These are phyloP conservation scores for Epichloe festucae DNA, from an alignment of 2,329 filamentous ascomycete genomes.

Conservation along the genomic window DNA sequence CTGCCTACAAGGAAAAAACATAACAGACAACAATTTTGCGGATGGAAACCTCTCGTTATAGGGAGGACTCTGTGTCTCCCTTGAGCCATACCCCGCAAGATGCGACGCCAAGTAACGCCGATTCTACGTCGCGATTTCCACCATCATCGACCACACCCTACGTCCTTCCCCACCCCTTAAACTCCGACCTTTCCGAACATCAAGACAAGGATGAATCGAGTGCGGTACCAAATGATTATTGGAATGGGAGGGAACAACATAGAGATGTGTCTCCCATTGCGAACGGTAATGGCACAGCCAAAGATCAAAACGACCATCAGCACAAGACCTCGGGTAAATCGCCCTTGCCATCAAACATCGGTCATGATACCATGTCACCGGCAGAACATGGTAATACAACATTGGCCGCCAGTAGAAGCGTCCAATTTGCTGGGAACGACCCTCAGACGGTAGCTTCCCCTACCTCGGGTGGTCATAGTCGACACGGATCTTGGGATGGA, in stretches of 20 bases:
- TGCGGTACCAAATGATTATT: slow-evolving; percentile 7
- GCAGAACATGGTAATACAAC: slow-evolving; percentile 1
- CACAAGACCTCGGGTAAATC: neutral
- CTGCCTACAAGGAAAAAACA: neutral
- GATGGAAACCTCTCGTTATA: neutral
- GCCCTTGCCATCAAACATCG: neutral
- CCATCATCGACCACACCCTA: slow-evolving; percentile 5
- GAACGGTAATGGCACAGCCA: neutral
- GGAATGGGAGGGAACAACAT: slow-evolving; percentile 10
- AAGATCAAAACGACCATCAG: neutral
- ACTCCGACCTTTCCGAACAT: slow-evolving; percentile 1
- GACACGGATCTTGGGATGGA: slow-evolving; percentile 55
- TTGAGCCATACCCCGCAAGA: slow-evolving; percentile 7
- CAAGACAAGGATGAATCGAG: neutral
- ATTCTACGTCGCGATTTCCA: slow-evolving; percentile 4
- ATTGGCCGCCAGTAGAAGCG: slow-evolving; percentile 37
- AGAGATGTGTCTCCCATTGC: slow-evolving; percentile 2
- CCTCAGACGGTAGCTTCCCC: slow-evolving; percentile 30
- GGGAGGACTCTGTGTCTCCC: slow-evolving; percentile 11
- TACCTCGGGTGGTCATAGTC: slow-evolving; percentile 33
- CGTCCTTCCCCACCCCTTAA: slow-evolving; percentile 4
- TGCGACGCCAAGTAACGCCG: slow-evolving; percentile 5
- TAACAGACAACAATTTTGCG: neutral
- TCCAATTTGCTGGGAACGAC: slow-evolving; percentile 58
- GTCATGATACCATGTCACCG: neutral